These are phyloP conservation scores for Cutaneotrichosporon sp. DNA, from an alignment of 1,284 basidiomycete species.

Conservation along the genomic window DNA sequence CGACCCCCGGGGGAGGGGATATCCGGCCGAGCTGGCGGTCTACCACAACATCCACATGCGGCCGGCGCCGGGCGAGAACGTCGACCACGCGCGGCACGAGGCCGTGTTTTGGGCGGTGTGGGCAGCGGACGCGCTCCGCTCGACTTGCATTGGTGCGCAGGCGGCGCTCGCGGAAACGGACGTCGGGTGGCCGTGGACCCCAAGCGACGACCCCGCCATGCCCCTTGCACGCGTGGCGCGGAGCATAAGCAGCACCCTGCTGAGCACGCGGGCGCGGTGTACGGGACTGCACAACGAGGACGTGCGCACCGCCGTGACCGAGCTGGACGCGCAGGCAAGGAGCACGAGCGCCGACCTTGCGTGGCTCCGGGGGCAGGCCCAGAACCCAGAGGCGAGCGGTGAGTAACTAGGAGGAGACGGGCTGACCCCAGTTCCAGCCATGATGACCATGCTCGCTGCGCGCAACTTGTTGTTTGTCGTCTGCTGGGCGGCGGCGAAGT, in stretches of 20 bases:
- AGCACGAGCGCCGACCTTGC: not conserved
- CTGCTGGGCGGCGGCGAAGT: not conserved
- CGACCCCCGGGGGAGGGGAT: conserved; percentile 14
- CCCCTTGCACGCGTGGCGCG: not conserved
- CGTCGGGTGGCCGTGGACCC: conserved; percentile 11
- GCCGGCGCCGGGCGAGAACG: not conserved
- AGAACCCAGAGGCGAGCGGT: not conserved
- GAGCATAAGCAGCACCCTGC: not conserved
- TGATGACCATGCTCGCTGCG: not conserved
- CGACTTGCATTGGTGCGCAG: not conserved
- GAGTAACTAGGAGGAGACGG: not conserved
- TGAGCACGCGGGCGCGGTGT: conserved; percentile 8
- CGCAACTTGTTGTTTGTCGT: not conserved
- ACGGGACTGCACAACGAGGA: not conserved
- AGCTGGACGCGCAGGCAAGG: not conserved
- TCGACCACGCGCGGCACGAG: conserved; percentile 5
- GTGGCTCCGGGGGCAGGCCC: not conserved
- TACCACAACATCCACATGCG: conserved; percentile 9
- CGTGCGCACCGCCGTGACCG: not conserved
- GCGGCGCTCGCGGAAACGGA: conserved; percentile 12
- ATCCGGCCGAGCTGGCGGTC: conserved; percentile 11
- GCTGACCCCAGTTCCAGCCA: not conserved
- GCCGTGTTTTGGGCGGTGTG: conserved; percentile 8
- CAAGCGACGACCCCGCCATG: not conserved
- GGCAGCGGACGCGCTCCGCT: conserved; percentile 12